phyloP scores from a whole-genome alignment of 257 asterid species.

The Solanum corneliomulleri region DNA sequence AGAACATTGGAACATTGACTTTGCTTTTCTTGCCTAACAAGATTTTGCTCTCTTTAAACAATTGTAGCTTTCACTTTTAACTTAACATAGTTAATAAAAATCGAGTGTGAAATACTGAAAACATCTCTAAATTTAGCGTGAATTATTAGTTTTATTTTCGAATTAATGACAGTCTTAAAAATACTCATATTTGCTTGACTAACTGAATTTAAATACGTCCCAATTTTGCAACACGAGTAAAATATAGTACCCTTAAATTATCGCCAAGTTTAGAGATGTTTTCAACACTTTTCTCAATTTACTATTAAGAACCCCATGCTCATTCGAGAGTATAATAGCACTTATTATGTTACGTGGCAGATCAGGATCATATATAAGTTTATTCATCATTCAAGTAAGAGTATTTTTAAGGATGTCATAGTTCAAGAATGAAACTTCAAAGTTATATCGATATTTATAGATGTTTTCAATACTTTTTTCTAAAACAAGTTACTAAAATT shows the following conservation, averaged over 20 bases:
- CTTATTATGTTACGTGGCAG: background rate
- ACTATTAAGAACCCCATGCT: too few relatives aligned
- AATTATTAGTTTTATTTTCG: too few relatives aligned
- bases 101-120: too few relatives aligned
- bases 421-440: background rate
- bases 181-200: background rate
- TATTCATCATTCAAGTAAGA: too few relatives aligned
- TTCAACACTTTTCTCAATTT: accelerated
- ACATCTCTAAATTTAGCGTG: background rate
- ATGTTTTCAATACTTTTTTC: background rate
- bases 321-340: too few relatives aligned
- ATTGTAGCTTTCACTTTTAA: background rate
- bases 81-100: background rate
- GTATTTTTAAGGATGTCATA: background rate
- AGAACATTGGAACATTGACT: background rate
- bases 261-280: background rate
- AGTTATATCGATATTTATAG: too few relatives aligned
- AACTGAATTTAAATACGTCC: background rate
- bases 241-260: background rate
- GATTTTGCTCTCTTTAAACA: constrained; percentile 3
- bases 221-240: background rate
- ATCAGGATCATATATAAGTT: too few relatives aligned
- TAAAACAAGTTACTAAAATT: background rate
- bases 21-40: constrained; percentile 44
- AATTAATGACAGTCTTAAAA: too few relatives aligned